Percentiles rank a stretch among this genome's conserved stretches.
Conservation (phyloP, 495 filamentous ascomycete species). For the Cercophora samala region DNA sequence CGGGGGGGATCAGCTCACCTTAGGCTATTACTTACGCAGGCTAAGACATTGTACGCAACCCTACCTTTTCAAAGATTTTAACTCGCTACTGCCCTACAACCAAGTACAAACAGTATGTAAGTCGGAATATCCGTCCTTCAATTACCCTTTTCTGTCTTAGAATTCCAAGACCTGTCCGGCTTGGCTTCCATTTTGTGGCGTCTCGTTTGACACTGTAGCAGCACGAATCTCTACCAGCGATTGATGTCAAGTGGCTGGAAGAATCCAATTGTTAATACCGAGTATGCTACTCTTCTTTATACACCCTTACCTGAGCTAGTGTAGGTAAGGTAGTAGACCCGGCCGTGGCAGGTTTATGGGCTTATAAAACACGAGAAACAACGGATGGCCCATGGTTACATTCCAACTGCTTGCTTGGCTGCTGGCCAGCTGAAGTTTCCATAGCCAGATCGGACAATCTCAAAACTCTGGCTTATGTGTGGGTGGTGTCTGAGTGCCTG, state of each 20-base stretch:
- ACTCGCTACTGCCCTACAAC: neutral
- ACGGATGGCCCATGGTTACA: neutral
- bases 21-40: constrained; percentile 15
- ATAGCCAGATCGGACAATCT: constrained; percentile 1
- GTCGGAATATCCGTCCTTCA: constrained; percentile 3
- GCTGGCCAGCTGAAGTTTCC: neutral
- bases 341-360: neutral
- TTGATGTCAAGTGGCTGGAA: constrained; percentile 1
- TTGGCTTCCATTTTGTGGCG: constrained; percentile 16
- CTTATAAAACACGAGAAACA: neutral
- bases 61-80: constrained; percentile 11
- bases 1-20: constrained; percentile 4
- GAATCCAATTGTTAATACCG: constrained; percentile 1
- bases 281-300: neutral
- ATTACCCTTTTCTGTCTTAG: neutral
- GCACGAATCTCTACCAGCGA: neutral
- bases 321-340: neutral
- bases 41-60: constrained; percentile 14
- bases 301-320: neutral
- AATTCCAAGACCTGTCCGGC: constrained; percentile 1
- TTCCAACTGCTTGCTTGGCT: neutral
- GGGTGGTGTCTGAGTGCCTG: neutral
- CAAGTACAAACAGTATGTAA: neutral
- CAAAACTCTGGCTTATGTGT: neutral
- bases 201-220: neutral